Percentiles rank a stretch among this genome's conserved stretches.
Conservation (phyloP, 768 basidiomycete species). For the Podaxis rugospora region DNA sequence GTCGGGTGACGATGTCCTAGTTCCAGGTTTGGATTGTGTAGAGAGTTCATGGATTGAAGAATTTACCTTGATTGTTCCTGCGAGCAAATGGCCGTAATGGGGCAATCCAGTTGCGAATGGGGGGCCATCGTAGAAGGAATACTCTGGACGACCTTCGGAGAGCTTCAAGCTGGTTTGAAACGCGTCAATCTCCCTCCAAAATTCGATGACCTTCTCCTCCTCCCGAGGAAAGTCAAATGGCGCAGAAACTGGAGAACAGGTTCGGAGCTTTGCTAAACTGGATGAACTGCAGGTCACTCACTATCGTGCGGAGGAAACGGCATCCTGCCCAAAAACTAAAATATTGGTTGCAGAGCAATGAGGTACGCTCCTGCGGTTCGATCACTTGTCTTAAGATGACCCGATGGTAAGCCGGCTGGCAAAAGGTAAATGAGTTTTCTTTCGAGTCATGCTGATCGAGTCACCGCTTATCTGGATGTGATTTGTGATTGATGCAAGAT, state of each 20-base stretch:
- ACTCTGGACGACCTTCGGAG: constrained; percentile 87
- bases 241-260: constrained; percentile 50
- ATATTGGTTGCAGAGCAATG: not conserved
- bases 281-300: constrained; percentile 30
- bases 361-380: not conserved
- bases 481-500: not conserved
- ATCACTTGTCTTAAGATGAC: not conserved
- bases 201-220: constrained; percentile 85
- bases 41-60: not conserved
- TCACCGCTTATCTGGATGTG: constrained; percentile 6
- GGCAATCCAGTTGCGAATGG: constrained; percentile 97
- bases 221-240: constrained; percentile 83
- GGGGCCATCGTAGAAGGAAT: constrained; percentile 94
- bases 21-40: constrained; percentile 4
- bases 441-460: constrained; percentile 4
- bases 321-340: constrained; percentile 32
- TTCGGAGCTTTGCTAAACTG: constrained; percentile 8
- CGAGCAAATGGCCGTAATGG: constrained; percentile 92
- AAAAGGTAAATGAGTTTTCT: not conserved
- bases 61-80: constrained; percentile 87
- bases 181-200: constrained; percentile 96
- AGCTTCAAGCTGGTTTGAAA: constrained; percentile 93
- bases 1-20: constrained; percentile 95
- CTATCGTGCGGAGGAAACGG: constrained; percentile 70
- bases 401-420: not conserved